phyloP scores from a whole-genome alignment of 164 flowering plant species.

The Pachysandra terminalis region DNA sequence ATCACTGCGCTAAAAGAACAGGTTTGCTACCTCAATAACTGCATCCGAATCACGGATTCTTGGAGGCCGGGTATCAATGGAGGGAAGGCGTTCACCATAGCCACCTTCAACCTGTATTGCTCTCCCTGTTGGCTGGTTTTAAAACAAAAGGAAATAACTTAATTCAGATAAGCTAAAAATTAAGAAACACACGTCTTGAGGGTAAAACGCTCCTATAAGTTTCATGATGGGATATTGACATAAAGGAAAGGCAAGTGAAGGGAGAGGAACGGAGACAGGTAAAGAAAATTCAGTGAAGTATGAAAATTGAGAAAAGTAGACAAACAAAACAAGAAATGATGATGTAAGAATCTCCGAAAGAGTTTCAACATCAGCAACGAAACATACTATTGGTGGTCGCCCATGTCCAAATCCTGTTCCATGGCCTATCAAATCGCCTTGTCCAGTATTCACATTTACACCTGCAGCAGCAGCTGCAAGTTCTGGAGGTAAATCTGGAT shows the following conservation, averaged over 20 bases:
- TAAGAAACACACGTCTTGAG: slow-evolving; percentile 7
- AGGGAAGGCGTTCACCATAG: slow-evolving; percentile 55
- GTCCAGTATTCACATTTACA: slow-evolving; percentile 54
- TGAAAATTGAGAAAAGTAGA: neutral
- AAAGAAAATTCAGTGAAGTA: neutral
- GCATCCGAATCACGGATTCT: slow-evolving; percentile 69
- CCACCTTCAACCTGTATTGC: slow-evolving; percentile 64
- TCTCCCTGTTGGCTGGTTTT: slow-evolving; percentile 82
- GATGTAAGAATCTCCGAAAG: neutral
- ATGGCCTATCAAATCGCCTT: slow-evolving; percentile 38
- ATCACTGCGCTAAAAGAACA: neutral
- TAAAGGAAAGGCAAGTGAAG: too few species aligned
- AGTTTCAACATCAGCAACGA: slow-evolving; percentile 1
- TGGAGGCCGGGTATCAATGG: slow-evolving; percentile 51
- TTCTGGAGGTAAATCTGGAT: slow-evolving; percentile 99
- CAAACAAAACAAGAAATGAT: neutral
- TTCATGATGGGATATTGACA: too few species aligned
- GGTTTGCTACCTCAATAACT: slow-evolving; percentile 73
- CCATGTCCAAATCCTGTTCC: slow-evolving; percentile 52
- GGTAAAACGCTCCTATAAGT: neutral
- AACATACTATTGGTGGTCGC: slow-evolving; percentile 75
- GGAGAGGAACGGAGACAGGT: neutral
- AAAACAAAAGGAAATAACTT: neutral
- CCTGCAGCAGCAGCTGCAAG: slow-evolving; percentile 94
- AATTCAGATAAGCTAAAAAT: slow-evolving; percentile 9